A percentile compares a stretch with the other conserved stretches of the same genome.
Evolutionary conservation across 345 rosid genomes (phyloP).

Genomic region (Erodium maritimum): DNA sequence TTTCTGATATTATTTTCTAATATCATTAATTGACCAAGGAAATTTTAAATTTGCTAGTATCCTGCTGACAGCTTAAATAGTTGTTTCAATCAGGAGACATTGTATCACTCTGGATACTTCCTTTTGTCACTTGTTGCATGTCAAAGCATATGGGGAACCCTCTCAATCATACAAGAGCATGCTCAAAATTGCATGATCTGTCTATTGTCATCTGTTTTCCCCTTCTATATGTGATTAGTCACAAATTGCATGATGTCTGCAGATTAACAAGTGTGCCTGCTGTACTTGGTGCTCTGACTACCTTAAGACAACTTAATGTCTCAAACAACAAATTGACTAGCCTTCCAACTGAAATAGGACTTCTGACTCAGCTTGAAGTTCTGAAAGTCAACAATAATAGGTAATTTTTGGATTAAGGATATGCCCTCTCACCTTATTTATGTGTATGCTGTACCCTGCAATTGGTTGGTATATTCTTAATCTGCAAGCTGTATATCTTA

Average conservation of each 20-base stretch:
- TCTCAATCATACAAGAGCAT: neutral
- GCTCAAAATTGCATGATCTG: neutral
- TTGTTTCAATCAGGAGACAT: neutral
- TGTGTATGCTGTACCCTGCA: neutral
- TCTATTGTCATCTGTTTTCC: neutral
- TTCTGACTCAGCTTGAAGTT: slow-evolving; percentile 61
- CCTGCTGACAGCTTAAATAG: neutral
- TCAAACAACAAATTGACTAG: slow-evolving; percentile 53
- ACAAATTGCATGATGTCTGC: slow-evolving; percentile 19
- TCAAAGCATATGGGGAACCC: neutral
- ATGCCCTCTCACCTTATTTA: neutral
- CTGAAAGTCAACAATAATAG: slow-evolving; percentile 69
- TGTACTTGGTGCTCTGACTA: slow-evolving; percentile 39
- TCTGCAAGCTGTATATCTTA: neutral
- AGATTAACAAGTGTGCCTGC: slow-evolving; percentile 60
- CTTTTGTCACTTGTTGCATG: neutral
- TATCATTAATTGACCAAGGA: neutral
- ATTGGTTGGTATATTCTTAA: neutral
- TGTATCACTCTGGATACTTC: neutral
- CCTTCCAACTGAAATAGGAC: slow-evolving; percentile 61
- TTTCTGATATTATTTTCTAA: neutral
- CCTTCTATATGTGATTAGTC: slow-evolving; percentile 1
- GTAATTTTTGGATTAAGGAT: slow-evolving; percentile 17
- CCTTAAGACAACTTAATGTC: slow-evolving; percentile 59
- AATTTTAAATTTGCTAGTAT: too few relatives aligned